These are phyloP conservation scores for Hypoxylon rubiginosum DNA, from an alignment of 2,329 filamentous ascomycete species.

Conservation along the genomic window DNA sequence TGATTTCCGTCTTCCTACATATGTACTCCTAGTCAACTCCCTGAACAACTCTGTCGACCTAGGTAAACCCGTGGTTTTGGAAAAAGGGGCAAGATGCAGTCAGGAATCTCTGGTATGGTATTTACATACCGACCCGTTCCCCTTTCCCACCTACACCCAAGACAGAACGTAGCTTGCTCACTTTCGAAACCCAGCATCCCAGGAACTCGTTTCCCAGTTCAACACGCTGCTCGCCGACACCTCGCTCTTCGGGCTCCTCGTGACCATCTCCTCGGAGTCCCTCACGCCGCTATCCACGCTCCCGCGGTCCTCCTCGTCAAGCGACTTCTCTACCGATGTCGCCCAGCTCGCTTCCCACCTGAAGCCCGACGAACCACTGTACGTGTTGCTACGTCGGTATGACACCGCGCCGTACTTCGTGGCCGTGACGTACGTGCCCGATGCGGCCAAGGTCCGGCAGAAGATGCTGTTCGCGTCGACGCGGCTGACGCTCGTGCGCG, in stretches of 20 bases:
- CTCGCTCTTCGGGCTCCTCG: conserved; percentile 77
- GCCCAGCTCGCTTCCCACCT: conserved; percentile 72
- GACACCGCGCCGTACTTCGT: conserved; percentile 70
- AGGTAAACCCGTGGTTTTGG: background rate
- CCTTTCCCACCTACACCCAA: background rate
- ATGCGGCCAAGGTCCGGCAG: conserved; percentile 81
- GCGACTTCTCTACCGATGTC: conserved; percentile 75
- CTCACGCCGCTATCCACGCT: conserved; percentile 73
- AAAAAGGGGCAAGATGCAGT: conserved; percentile 74
- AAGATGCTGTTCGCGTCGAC: conserved; percentile 90
- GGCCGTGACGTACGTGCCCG: conserved; percentile 83
- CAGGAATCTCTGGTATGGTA: conserved; percentile 84
- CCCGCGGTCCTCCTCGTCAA: conserved; percentile 62
- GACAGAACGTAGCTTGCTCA: conserved; percentile 7
- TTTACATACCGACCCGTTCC: background rate
- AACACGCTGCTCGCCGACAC: conserved; percentile 73
- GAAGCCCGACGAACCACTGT: conserved; percentile 70
- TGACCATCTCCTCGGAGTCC: conserved; percentile 76
- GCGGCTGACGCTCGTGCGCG: conserved; percentile 78
- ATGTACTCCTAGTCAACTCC: background rate
- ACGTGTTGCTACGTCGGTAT: conserved; percentile 80
- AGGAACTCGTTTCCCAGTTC: conserved; percentile 82
- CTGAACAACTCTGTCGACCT: background rate
- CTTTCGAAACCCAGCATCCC: conserved; percentile 68
- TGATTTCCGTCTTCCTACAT: conserved; percentile 7